A percentile compares a stretch with the other conserved stretches of the same genome.
These are phyloP conservation scores for Paragyromitra xinjiangensis DNA, from an alignment of 495 filamentous ascomycete genomes.

Conservation along the genomic window DNA sequence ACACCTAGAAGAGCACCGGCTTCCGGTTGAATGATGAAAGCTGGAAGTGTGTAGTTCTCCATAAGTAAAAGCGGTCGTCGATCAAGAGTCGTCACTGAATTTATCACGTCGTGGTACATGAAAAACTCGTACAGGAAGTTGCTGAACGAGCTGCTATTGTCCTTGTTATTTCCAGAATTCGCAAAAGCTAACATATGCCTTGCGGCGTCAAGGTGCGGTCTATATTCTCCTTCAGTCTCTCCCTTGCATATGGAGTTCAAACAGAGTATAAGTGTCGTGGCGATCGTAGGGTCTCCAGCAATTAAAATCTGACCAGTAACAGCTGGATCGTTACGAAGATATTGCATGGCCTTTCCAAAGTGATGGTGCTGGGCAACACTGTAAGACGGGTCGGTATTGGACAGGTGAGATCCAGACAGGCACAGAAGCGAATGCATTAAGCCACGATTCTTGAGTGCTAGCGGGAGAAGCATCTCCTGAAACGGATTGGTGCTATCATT, in stretches of 20 bases:
- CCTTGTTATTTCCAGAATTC: slow-evolving; percentile 64
- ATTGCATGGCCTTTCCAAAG: slow-evolving; percentile 66
- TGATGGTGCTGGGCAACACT: slow-evolving; percentile 68
- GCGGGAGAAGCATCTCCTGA: slow-evolving; percentile 84
- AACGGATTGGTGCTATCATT: slow-evolving; percentile 88
- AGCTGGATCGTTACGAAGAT: slow-evolving; percentile 63
- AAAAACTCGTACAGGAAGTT: slow-evolving; percentile 93
- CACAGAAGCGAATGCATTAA: slow-evolving; percentile 94
- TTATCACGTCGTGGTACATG: slow-evolving; percentile 86
- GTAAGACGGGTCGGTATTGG: slow-evolving; percentile 63
- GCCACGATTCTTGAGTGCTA: slow-evolving; percentile 82
- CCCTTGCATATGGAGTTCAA: slow-evolving; percentile 83
- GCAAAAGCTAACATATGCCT: slow-evolving; percentile 70
- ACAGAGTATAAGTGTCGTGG: slow-evolving; percentile 84
- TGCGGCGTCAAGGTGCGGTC: slow-evolving; percentile 81
- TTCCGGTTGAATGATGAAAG: slow-evolving; percentile 76
- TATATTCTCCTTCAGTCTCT: slow-evolving; percentile 78
- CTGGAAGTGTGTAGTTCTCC: slow-evolving; percentile 71
- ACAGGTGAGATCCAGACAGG: slow-evolving; percentile 82
- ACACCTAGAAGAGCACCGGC: slow-evolving; percentile 82
- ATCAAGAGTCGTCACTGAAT: slow-evolving; percentile 77
- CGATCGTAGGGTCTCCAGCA: slow-evolving; percentile 65
- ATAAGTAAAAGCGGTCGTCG: slow-evolving; percentile 65
- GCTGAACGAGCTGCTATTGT: slow-evolving; percentile 66
- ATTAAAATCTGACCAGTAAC: slow-evolving; percentile 57